phyloP scores from a whole-genome alignment of 2,329 filamentous ascomycete genomes.

The Fusarium tricinctum region DNA sequence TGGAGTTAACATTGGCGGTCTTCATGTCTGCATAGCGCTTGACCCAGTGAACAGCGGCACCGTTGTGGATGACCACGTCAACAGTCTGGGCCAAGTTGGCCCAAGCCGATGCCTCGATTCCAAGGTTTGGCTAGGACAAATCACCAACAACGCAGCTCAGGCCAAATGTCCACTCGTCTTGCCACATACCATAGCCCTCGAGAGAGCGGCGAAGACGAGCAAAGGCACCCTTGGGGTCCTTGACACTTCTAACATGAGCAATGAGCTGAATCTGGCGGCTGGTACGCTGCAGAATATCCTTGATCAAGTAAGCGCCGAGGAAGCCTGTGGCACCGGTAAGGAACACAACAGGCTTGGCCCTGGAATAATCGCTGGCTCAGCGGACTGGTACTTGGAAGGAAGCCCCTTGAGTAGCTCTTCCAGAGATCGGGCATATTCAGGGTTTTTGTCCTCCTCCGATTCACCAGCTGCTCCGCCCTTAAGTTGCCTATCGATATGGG shows the following conservation, averaged over 20 bases:
- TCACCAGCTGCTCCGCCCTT: conserved; percentile 41
- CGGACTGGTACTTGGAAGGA: conserved; percentile 56
- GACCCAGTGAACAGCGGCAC: conserved; percentile 86
- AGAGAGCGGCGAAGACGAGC: conserved; percentile 77
- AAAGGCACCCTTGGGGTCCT: conserved; percentile 70
- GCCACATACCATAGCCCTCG: conserved; percentile 85
- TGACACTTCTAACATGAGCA: conserved; percentile 78
- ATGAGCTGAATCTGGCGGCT: conserved; percentile 65
- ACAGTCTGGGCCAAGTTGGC: conserved; percentile 73
- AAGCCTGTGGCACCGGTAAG: conserved; percentile 86
- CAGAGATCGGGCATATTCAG: conserved; percentile 67
- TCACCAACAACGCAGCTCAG: conserved; percentile 80
- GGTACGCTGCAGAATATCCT: conserved; percentile 74
- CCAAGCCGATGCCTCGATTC: conserved; percentile 77
- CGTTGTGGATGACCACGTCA: conserved; percentile 86
- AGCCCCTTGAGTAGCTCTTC: conserved; percentile 65
- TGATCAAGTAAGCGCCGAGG: conserved; percentile 83
- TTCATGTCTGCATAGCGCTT: conserved; percentile 80
- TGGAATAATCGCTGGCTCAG: conserved; percentile 54
- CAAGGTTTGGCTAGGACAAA: conserved; percentile 71
- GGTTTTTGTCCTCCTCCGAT: conserved; percentile 59
- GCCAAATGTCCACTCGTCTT: conserved; percentile 73
- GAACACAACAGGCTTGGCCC: conserved; percentile 72
- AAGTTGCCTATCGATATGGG: conserved; percentile 51
- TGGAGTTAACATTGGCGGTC: conserved; percentile 83